phyloP scores from a whole-genome alignment of 2,329 filamentous ascomycete genomes.

The Atkinsonella hypoxylon region DNA sequence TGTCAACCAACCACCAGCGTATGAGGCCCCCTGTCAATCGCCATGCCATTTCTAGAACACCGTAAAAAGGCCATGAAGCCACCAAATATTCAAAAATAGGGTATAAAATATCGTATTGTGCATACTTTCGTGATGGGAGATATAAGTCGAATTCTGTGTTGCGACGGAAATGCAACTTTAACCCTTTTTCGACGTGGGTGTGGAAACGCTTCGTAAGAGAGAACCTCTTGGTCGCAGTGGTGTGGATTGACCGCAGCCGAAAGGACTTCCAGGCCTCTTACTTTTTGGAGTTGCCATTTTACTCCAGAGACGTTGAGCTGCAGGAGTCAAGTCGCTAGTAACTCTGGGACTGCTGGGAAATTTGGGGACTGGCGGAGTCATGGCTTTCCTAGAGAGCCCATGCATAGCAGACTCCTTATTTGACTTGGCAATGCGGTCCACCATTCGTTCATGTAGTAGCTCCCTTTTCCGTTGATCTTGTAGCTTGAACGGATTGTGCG shows the following conservation, averaged over 20 bases:
- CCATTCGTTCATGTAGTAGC: slow-evolving; percentile 72
- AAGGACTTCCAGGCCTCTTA: slow-evolving; percentile 19
- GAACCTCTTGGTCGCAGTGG: slow-evolving; percentile 27
- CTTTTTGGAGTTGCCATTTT: slow-evolving; percentile 39
- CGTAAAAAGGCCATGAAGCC: too few relatives aligned
- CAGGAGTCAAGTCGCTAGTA: slow-evolving; percentile 54
- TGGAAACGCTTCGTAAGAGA: slow-evolving; percentile 22
- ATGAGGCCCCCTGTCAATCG: too few relatives aligned
- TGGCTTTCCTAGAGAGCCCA: slow-evolving; percentile 47
- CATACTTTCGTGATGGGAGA: neutral
- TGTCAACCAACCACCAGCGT: too few relatives aligned
- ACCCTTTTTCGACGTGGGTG: slow-evolving; percentile 13
- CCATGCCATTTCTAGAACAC: too few relatives aligned
- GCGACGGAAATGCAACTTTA: neutral
- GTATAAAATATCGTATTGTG: neutral
- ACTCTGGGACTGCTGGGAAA: slow-evolving; percentile 56
- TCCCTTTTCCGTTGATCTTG: slow-evolving; percentile 65
- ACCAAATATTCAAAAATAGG: too few relatives aligned
- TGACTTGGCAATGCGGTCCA: slow-evolving; percentile 64
- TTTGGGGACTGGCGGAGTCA: slow-evolving; percentile 52
- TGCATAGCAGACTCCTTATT: slow-evolving; percentile 51
- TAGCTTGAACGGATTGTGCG: slow-evolving; percentile 72
- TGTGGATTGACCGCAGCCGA: slow-evolving; percentile 20
- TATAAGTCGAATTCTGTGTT: neutral
- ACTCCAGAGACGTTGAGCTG: slow-evolving; percentile 56